Evolutionary conservation across 2,329 filamentous ascomycete species (phyloP), one percentile per base, ranked within the genome.

Genomic region (Aspergillus sp.): DNA sequence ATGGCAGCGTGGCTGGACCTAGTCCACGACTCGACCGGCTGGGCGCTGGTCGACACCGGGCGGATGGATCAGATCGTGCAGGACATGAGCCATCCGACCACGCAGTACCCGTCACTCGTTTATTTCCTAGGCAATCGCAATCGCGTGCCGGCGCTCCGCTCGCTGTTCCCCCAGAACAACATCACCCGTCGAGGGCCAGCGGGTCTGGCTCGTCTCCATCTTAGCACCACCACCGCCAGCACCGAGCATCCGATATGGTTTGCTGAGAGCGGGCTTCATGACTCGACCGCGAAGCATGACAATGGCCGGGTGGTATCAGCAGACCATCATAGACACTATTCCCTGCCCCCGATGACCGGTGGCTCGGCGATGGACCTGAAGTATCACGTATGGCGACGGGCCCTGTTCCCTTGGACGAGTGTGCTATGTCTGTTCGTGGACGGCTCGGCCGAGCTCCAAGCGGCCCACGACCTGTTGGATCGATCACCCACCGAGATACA

Each of bases 1-100:
- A 63, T 63, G 57, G 61, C 61, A 37, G 35, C 56, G 4, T 64
- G 61, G 61, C 58, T 63, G 45, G 59, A 59, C 45, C 33, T 60
- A n/a, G 40, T 47, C 41, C 23, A 33, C 14, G 61, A 62, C 7
- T 17, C 47, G 8, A 15, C 40, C 19, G 59, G 50, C 31, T 62
- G 59, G 61, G 40, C 55, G 8, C 17, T 17, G 17, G 17, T 17
- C 17, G 17, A 17, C 17, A 17, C 17, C 17, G 17, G 17, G 17
- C 17, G 17, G 17, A 17, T 17, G 17, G 17, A 17, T 17, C 17
- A 17, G 17, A 17, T 17, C 17, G 17, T 17, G 17, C 17, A 17
- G 17, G 17, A 17, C 17, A 17, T 17, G 17, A 17, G 17, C 17
- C 17, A 17, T 17, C 17, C 17, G 17, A 17, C 17, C 17, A 17